These are phyloP conservation scores for Hanseniaspora valbyensis DNA, from an alignment of 805 yeast species.

Conservation along the genomic window DNA sequence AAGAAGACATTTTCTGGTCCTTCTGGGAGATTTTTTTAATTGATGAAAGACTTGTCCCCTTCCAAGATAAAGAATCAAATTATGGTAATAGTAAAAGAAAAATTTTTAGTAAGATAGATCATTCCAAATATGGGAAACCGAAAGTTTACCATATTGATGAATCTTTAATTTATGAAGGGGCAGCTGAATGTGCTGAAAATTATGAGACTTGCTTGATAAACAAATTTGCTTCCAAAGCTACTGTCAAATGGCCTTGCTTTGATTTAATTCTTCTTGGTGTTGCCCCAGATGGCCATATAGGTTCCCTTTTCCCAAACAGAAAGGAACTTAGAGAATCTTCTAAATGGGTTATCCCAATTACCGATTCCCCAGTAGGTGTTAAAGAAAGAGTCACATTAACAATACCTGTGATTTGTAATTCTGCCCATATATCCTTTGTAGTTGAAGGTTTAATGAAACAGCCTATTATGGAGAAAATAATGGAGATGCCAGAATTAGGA, in stretches of 20 bases:
- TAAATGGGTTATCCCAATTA: conserved; percentile 93
- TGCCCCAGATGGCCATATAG: conserved; percentile 98
- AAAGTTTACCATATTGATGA: conserved; percentile 76
- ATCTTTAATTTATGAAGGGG: conserved; percentile 51
- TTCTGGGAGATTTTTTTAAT: conserved; percentile 95
- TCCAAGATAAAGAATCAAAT: conserved; percentile 69
- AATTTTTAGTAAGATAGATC: conserved; percentile 50
- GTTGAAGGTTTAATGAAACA: conserved; percentile 96
- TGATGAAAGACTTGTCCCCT: conserved; percentile 89
- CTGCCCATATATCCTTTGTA: conserved; percentile 84
- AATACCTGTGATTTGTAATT: conserved; percentile 88
- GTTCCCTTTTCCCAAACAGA: conserved; percentile 82
- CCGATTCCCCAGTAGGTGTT: conserved; percentile 85
- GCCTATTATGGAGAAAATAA: conserved; percentile 75
- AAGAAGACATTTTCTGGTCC: conserved; percentile 70
- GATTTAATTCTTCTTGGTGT: conserved; percentile 86
- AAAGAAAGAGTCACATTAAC: conserved; percentile 76
- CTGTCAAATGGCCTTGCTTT: conserved; percentile 90
- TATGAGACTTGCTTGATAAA: conserved; percentile 78
- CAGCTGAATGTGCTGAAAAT: conserved; percentile 87
- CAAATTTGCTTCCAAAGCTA: conserved; percentile 91
- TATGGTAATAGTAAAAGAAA: conserved; percentile 81
- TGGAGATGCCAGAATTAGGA: conserved; percentile 96
- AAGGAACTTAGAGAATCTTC: conserved; percentile 79
- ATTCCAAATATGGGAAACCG: conserved; percentile 40